These are phyloP conservation scores for Mycena vitilis DNA, from an alignment of 768 basidiomycete species.

Conservation along the genomic window DNA sequence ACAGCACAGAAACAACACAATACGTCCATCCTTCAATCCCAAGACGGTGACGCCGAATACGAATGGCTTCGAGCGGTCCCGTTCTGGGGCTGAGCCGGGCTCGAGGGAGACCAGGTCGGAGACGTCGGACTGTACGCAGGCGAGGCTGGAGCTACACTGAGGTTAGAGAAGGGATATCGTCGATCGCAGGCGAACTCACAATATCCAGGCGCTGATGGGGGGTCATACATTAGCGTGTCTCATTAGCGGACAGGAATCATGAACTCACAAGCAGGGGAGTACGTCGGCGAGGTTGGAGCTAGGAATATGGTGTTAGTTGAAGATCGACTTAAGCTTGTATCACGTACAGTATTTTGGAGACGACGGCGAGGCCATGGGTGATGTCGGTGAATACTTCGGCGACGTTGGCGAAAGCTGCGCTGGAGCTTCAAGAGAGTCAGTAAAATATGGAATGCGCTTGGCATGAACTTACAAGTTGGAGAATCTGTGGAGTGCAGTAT, in stretches of 20 bases:
- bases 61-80: constrained; percentile 54
- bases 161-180: constrained; percentile 25
- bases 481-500: constrained; percentile 65
- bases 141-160: constrained; percentile 75
- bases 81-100: constrained; percentile 66
- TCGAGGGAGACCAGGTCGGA: constrained; percentile 85
- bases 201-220: constrained; percentile 75
- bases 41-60: constrained; percentile 64
- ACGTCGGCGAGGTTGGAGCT: constrained; percentile 90
- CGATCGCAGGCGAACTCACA: constrained; percentile 60
- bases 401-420: constrained; percentile 89
- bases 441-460: constrained; percentile 14
- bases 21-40: constrained; percentile 52
- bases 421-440: constrained; percentile 61
- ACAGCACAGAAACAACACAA: constrained; percentile 19
- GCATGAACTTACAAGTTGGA: constrained; percentile 74
- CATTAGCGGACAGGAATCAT: constrained; percentile 12
- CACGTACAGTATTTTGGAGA: constrained; percentile 92
- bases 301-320: constrained; percentile 31
- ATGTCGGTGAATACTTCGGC: constrained; percentile 94
- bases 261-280: constrained; percentile 87
- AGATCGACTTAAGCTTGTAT: neutral
- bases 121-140: constrained; percentile 90
- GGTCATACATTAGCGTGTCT: neutral
- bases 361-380: constrained; percentile 88